phyloP scores from a whole-genome alignment of 1,284 basidiomycete species.

The Vanrija sp. region DNA sequence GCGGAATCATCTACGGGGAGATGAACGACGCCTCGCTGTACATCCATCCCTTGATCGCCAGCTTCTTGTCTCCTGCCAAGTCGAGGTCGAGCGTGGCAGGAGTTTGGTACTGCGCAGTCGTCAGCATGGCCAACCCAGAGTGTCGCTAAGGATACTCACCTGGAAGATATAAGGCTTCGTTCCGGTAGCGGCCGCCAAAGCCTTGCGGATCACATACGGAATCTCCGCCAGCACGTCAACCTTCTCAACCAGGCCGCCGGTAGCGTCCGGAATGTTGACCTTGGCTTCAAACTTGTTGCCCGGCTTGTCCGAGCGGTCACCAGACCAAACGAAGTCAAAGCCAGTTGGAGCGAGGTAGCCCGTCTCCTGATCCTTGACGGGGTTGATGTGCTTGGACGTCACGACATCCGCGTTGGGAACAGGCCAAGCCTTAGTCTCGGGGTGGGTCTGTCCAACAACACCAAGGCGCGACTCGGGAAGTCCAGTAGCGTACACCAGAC shows the following conservation, averaged over 20 bases:
- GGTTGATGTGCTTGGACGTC: conserved; percentile 64
- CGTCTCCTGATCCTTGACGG: conserved; percentile 65
- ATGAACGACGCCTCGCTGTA: conserved; percentile 93
- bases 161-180: conserved; percentile 56
- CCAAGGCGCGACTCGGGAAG: conserved; percentile 20
- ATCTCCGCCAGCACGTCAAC: conserved; percentile 96
- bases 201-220: conserved; percentile 66
- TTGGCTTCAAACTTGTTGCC: conserved; percentile 56
- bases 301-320: conserved; percentile 55
- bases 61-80: conserved; percentile 49
- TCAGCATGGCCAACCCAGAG: neutral
- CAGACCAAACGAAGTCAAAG: conserved; percentile 76
- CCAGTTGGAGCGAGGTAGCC: conserved; percentile 73
- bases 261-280: conserved; percentile 57
- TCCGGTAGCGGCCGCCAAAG: conserved; percentile 52
- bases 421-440: conserved; percentile 54
- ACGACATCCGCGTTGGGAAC: conserved; percentile 59
- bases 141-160: conserved; percentile 22
- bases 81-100: conserved; percentile 64
- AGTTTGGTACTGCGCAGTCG: conserved; percentile 67
- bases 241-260: conserved; percentile 82
- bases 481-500: conserved; percentile 51
- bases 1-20: conserved; percentile 49
- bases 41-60: conserved; percentile 62
- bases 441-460: conserved; percentile 61